Evolutionary conservation across 257 asterid species (phyloP).

Genomic region (Solanum peruvianum): DNA sequence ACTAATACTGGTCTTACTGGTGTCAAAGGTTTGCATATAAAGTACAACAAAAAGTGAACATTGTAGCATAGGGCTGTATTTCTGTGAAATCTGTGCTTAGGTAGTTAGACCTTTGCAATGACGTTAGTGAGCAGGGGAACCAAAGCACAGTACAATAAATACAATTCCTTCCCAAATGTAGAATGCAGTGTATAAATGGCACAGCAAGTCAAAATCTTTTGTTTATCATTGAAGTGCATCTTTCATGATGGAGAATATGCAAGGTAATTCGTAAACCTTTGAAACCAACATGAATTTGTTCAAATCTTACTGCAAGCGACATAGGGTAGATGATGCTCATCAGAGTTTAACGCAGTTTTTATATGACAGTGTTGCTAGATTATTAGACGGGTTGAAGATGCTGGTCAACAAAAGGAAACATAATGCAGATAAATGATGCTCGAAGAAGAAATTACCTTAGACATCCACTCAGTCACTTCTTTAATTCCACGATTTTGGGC

Average conservation of each 20-base stretch:
- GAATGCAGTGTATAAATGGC: neutral
- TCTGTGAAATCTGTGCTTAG: neutral
- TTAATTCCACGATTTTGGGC: conserved; percentile 78
- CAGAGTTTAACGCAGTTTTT: neutral
- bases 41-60: neutral
- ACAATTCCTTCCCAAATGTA: neutral
- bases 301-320: neutral
- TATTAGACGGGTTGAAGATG: neutral
- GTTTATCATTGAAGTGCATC: neutral
- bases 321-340: neutral
- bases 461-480: conserved; percentile 97
- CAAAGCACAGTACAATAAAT: neutral
- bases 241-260: neutral
- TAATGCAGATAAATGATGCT: neutral
- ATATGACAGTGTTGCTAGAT: neutral
- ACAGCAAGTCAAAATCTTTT: neutral
- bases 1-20: too few relatives aligned
- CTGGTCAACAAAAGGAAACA: neutral
- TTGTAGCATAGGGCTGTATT: neutral
- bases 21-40: neutral
- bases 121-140: neutral
- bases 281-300: neutral
- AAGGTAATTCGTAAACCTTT: neutral
- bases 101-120: neutral
- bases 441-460: conserved; percentile 44